Base-by-base conservation (phyloP, 2,329 filamentous ascomycete genomes). In the Simplicillium sp. region DNA sequence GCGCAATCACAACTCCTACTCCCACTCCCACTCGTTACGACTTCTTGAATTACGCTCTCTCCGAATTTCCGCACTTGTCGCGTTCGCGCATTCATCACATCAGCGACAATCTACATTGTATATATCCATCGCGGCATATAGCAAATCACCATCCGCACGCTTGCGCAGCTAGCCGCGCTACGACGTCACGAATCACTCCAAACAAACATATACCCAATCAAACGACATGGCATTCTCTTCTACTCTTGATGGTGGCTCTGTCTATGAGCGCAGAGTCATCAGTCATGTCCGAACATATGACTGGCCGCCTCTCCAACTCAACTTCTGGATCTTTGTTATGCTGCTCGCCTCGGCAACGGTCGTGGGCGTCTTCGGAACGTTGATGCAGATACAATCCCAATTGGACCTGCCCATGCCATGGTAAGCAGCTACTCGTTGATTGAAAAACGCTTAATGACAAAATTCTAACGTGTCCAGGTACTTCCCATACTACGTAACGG, bases 271-370 rank as follows among this genome's bases (percentile, higher is more conserved):
- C 34, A 64, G 63, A 41, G 50, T 65, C 32, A 53, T 64, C 45
- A 67, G 56, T 38, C 61, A 66, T 48, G 57, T 78, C 4, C 73
- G 75, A 53, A 71, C 71, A 34, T 84, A 83, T 66, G 77, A 78
- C 62, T 84, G 80, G 80, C 80, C 80, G 14, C 75, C 76, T n/a
- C 58, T 77, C 41, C 75, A 80, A 58, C 67, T 84, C 44, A 82
- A 82, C 54, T 60, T 82, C 38, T 82, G 80, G 77, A 75, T 83
- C 54, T 64, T 83, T 38, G 64, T 82, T 48, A 82, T 83, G 72
- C 63, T 83, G 11, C 64, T 77, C 4, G 70, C 75, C 2, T 71
- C 75, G 5, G 64, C 68, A 40, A 71, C 69, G 40, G 73, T 81
- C 45, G 66, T 84, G 33, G 80, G 79, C 39, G 70, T 82, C 15